Conservation (phyloP, 179 eudicot species). For the Beta corolliflora region DNA sequence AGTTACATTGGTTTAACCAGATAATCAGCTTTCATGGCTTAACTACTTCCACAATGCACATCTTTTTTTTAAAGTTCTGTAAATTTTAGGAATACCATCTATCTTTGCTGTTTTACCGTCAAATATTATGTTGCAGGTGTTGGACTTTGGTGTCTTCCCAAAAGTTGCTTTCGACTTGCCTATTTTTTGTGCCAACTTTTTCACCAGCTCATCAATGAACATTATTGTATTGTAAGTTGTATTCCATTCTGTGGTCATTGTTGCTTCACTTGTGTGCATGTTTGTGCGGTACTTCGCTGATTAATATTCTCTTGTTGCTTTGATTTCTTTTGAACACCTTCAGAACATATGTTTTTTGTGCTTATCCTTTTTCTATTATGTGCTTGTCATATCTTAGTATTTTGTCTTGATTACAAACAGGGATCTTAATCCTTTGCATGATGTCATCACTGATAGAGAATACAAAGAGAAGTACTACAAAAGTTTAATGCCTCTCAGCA, state of each 20-base stretch:
- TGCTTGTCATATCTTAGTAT: background rate
- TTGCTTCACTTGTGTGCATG: background rate
- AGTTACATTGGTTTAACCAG: background rate
- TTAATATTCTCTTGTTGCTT: background rate
- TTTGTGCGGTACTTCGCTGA: background rate
- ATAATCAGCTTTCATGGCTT: background rate
- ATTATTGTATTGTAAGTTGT: conserved; percentile 75
- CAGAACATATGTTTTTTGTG: background rate
- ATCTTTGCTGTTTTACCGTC: conserved; percentile 3
- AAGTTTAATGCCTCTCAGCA: conserved; percentile 61
- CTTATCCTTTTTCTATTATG: background rate
- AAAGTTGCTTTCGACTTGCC: conserved; percentile 79
- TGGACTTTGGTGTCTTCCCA: conserved; percentile 81
- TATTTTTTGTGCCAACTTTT: conserved; percentile 93
- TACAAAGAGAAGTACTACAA: conserved; percentile 84
- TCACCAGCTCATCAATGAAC: conserved; percentile 48
- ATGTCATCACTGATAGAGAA: conserved; percentile 52
- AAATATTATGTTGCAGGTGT: conserved; percentile 52
- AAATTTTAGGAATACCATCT: background rate
- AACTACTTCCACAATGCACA: background rate
- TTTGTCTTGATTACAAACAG: conserved; percentile 32
- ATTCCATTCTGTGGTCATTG: background rate
- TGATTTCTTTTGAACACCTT: background rate
- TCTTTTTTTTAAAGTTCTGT: background rate
- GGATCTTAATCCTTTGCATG: conserved; percentile 89